Evolutionary conservation across 148 eudicot species (phyloP).

Genomic region (Rhododendron henanense): DNA sequence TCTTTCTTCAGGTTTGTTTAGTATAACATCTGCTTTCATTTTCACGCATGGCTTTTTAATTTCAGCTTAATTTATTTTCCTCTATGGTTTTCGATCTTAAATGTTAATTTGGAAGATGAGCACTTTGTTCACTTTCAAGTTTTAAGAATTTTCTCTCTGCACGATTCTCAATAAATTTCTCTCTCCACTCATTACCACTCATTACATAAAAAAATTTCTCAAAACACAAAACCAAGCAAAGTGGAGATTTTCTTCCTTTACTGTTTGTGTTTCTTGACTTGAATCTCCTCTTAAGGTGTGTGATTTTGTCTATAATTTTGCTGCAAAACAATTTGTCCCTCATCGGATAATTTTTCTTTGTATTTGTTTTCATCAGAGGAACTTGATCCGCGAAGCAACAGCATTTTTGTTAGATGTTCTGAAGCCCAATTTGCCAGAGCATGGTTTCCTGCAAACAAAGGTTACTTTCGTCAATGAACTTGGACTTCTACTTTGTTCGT

Average conservation of each 20-base stretch:
- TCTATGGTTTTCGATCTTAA: not conserved
- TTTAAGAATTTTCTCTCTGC: too few species aligned
- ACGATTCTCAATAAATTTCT: too few species aligned
- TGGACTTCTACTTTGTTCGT: not conserved
- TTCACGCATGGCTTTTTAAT: not conserved
- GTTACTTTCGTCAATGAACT: slow-evolving; percentile 18
- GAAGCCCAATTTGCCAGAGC: slow-evolving; percentile 89
- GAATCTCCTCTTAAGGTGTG: not conserved
- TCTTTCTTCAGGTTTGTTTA: slow-evolving; percentile 78
- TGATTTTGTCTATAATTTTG: not conserved
- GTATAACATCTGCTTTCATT: not conserved
- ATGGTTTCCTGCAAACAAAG: slow-evolving; percentile 83
- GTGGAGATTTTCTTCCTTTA: not conserved
- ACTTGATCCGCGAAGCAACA: slow-evolving; percentile 91
- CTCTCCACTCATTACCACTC: too few species aligned
- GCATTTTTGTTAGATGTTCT: slow-evolving; percentile 86
- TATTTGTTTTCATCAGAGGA: slow-evolving; percentile 49
- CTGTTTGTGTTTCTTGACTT: not conserved
- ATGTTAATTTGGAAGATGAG: not conserved
- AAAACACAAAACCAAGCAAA: too few species aligned
- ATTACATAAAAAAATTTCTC: too few species aligned
- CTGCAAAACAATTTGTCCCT: not conserved
- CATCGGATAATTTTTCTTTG: not conserved
- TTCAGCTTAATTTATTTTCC: not conserved
- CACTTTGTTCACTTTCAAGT: too few species aligned